These are phyloP conservation scores for Candida pseudoviswanathii DNA, from an alignment of 1,139 yeast species.

Conservation along the genomic window DNA sequence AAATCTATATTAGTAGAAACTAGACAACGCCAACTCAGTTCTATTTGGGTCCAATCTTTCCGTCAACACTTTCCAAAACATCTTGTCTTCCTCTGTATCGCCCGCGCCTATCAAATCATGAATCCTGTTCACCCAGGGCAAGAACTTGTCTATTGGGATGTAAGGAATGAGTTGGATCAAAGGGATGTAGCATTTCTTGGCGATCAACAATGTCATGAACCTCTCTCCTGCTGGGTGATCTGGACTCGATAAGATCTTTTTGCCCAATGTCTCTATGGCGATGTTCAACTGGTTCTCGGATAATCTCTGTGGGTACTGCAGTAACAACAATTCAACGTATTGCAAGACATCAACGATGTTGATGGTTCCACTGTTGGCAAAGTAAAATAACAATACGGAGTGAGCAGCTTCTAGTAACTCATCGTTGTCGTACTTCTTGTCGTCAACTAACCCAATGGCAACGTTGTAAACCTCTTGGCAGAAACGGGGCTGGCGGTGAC, in stretches of 20 bases:
- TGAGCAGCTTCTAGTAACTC: slow-evolving; percentile 66
- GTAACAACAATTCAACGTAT: slow-evolving; percentile 34
- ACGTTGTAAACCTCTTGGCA: slow-evolving; percentile 43
- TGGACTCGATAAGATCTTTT: slow-evolving; percentile 49
- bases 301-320: slow-evolving; percentile 59
- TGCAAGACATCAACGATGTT: slow-evolving; percentile 33
- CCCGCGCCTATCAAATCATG: slow-evolving; percentile 44
- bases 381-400: slow-evolving; percentile 59
- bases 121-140: slow-evolving; percentile 50
- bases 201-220: slow-evolving; percentile 43
- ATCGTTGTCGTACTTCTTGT: slow-evolving; percentile 27
- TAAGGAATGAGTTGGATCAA: slow-evolving; percentile 59
- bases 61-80: slow-evolving; percentile 45
- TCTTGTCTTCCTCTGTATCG: slow-evolving; percentile 33
- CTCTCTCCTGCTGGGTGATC: slow-evolving; percentile 35
- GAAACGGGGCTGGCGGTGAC: slow-evolving; percentile 22
- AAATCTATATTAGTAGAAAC: not conserved
- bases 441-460: slow-evolving; percentile 43
- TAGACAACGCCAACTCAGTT: slow-evolving; percentile 55
- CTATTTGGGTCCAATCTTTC: slow-evolving; percentile 59
- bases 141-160: slow-evolving; percentile 46
- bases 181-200: slow-evolving; percentile 33
- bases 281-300: slow-evolving; percentile 60
- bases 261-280: slow-evolving; percentile 61
- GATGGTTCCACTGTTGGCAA: slow-evolving; percentile 24